Evolutionary conservation across 169 alveolate species (phyloP).

Genomic region (Besnoitia besnoiti): DNA sequence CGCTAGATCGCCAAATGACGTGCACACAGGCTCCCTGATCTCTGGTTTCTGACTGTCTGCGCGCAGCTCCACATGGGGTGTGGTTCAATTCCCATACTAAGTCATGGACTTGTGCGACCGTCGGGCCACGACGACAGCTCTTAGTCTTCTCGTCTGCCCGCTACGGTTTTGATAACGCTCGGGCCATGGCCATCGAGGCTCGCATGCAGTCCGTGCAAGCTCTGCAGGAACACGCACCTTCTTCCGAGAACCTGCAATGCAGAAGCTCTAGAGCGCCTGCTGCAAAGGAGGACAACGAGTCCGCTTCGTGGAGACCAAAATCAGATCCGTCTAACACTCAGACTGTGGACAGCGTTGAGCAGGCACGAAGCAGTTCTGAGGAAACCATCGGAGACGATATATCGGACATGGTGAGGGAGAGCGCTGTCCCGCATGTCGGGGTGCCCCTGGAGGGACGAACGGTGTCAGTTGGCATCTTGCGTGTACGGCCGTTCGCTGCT

Average conservation of each 20-base stretch:
- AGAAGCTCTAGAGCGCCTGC: neutral
- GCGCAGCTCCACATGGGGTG: conserved; percentile 57
- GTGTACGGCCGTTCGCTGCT: no score
- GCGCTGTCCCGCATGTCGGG: no score
- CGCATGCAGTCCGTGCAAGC: conserved; percentile 48
- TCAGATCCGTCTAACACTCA: neutral
- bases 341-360: neutral
- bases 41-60: neutral
- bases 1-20: no score
- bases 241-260: neutral
- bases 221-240: conserved; percentile 7
- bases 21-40: no score
- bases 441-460: no score
- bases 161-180: conserved; percentile 55
- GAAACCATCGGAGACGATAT: neutral
- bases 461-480: no score
- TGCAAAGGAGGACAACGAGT: neutral
- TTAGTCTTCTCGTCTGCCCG: conserved; percentile 63
- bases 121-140: conserved; percentile 63
- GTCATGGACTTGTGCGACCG: conserved; percentile 68
- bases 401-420: neutral
- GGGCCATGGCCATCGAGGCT: conserved; percentile 58
- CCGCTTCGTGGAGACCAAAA: neutral
- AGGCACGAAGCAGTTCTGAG: neutral
- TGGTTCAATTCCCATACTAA: conserved; percentile 68